phyloP scores from a whole-genome alignment of 768 basidiomycete genomes.

The Tremella fuciformis region DNA sequence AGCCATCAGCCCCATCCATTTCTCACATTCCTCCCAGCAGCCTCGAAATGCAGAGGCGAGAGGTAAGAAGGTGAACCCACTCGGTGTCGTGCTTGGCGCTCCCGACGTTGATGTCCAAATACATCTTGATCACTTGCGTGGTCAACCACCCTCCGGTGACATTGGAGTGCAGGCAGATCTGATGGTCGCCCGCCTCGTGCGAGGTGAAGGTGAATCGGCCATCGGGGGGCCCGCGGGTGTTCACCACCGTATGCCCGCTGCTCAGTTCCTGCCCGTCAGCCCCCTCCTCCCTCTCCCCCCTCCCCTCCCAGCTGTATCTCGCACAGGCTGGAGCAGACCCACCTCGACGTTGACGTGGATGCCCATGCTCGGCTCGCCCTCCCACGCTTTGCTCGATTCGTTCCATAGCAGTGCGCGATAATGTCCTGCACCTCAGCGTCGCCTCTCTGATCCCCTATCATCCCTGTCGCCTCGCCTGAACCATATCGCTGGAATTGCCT shows the following conservation, averaged over 20 bases:
- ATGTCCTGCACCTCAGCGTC: constrained; percentile 62
- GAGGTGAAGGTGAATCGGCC: constrained; percentile 97
- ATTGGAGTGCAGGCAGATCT: constrained; percentile 91
- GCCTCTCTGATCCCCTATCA: neutral
- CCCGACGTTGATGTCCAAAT: constrained; percentile 91
- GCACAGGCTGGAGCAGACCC: constrained; percentile 5
- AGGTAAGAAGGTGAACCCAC: constrained; percentile 25
- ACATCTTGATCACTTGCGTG: constrained; percentile 78
- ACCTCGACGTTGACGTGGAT: constrained; percentile 90
- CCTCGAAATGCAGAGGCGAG: neutral
- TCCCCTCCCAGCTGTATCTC: neutral
- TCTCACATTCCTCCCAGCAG: neutral
- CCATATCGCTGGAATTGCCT: neutral
- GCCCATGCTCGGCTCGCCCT: constrained; percentile 71
- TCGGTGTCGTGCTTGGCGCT: constrained; percentile 80
- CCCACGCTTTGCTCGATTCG: constrained; percentile 66
- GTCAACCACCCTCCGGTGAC: constrained; percentile 77
- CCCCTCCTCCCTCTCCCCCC: too few species aligned
- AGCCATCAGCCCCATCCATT: constrained; percentile 2
- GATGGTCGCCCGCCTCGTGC: constrained; percentile 86
- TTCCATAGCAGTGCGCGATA: constrained; percentile 92
- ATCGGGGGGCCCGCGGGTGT: constrained; percentile 83
- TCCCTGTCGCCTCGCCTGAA: neutral
- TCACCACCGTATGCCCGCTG: constrained; percentile 73
- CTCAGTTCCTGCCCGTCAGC: constrained; percentile 75